These are phyloP conservation scores for Elongisporangium senticosum DNA, from an alignment of 352 stramenopile genomes.

Conservation along the genomic window DNA sequence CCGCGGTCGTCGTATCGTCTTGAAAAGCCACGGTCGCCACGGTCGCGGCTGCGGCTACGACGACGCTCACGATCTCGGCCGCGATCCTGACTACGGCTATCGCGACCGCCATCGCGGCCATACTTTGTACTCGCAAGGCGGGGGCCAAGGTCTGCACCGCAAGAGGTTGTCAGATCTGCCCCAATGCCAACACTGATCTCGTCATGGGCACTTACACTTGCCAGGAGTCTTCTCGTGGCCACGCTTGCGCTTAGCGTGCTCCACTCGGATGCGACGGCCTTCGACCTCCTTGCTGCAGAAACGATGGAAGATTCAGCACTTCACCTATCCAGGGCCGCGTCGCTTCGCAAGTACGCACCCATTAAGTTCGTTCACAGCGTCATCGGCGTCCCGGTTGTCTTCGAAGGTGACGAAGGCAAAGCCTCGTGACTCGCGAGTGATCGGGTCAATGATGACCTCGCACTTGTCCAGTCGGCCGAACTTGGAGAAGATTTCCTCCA, in stretches of 20 bases:
- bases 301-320: constrained; percentile 1
- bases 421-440: constrained; percentile 66
- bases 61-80: constrained; percentile 33
- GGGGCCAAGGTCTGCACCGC: constrained; percentile 53
- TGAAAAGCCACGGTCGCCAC: constrained; percentile 33
- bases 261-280: constrained; percentile 64
- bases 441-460: constrained; percentile 77
- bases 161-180: not conserved
- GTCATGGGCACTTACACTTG: constrained; percentile 45
- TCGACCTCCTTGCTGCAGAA: constrained; percentile 62
- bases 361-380: constrained; percentile 76
- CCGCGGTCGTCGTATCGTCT: constrained; percentile 35
- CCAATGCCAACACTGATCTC: not conserved
- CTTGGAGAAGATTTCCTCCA: constrained; percentile 72
- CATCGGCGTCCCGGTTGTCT: constrained; percentile 66
- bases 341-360: constrained; percentile 34
- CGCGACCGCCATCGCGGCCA: constrained; percentile 20
- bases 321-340: not conserved
- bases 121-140: constrained; percentile 73
- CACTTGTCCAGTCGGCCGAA: constrained; percentile 69
- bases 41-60: constrained; percentile 33
- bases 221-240: constrained; percentile 81
- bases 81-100: constrained; percentile 38
- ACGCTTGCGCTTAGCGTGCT: constrained; percentile 76
- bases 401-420: constrained; percentile 80